These are phyloP conservation scores for Fusarium sublunatum DNA, from an alignment of 2,329 filamentous ascomycete species.

Conservation along the genomic window DNA sequence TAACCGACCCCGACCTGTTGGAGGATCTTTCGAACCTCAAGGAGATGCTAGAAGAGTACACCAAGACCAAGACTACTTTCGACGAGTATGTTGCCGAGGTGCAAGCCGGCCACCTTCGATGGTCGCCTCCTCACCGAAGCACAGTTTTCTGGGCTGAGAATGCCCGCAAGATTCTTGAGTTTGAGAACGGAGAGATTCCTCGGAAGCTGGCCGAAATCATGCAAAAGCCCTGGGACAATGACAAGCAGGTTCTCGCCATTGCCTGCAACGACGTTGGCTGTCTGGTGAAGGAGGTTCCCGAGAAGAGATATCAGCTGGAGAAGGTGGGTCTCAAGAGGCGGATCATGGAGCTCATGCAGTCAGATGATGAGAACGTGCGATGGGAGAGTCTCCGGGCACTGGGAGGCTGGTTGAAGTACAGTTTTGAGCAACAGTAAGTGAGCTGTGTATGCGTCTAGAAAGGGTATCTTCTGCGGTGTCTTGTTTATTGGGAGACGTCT, in stretches of 20 bases:
- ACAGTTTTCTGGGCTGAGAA: conserved; percentile 93
- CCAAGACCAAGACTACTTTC: conserved; percentile 79
- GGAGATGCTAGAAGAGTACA: conserved; percentile 74
- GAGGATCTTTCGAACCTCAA: conserved; percentile 71
- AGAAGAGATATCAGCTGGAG: conserved; percentile 83
- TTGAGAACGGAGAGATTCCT: conserved; percentile 81
- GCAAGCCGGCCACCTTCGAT: conserved; percentile 85
- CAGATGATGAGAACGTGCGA: conserved; percentile 86
- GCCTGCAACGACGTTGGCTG: conserved; percentile 93
- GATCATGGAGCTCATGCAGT: conserved; percentile 94
- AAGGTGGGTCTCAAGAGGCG: conserved; percentile 85
- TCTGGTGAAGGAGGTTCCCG: conserved; percentile 88
- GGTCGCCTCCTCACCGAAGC: conserved; percentile 91
- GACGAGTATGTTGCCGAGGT: conserved; percentile 92
- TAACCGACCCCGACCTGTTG: conserved; percentile 72
- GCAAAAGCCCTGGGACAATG: conserved; percentile 76
- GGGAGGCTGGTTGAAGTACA: conserved; percentile 73
- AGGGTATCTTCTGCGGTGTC: conserved; percentile 31
- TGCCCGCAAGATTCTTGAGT: conserved; percentile 85
- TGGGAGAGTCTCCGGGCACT: conserved; percentile 94
- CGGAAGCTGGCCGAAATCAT: conserved; percentile 88
- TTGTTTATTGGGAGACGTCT: conserved; percentile 43
- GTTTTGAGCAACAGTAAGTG: conserved; percentile 61
- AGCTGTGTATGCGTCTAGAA: conserved; percentile 14
- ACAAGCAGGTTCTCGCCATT: conserved; percentile 90